Evolutionary conservation across 2,329 filamentous ascomycete species (phyloP).

Genomic region (Colletotrichum horii): DNA sequence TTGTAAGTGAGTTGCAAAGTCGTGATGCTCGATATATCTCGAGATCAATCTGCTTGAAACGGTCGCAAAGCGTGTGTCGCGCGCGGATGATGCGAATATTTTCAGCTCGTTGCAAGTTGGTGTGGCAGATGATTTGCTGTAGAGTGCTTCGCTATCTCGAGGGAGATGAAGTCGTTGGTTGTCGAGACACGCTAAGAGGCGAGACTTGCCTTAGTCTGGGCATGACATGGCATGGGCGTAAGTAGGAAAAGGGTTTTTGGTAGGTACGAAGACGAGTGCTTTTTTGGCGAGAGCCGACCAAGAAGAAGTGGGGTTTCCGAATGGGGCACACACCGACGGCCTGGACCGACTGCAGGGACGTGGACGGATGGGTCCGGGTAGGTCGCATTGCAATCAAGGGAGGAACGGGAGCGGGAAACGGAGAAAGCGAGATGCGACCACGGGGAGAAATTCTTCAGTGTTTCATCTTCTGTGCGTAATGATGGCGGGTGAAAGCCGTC

Average conservation of each 20-base stretch:
- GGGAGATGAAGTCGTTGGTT: not conserved
- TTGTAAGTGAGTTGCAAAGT: not conserved
- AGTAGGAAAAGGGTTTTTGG: not conserved
- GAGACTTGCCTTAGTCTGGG: not conserved
- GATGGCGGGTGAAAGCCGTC: not conserved
- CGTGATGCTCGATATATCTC: not conserved
- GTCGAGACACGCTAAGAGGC: not conserved
- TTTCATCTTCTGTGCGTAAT: conserved; percentile 6
- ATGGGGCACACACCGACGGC: conserved; percentile 18
- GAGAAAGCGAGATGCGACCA: conserved; percentile 3
- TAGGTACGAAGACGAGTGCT: not conserved
- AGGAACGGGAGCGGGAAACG: conserved; percentile 1
- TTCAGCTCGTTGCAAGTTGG: not conserved
- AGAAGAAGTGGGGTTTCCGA: not conserved
- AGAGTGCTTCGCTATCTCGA: not conserved
- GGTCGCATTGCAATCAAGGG: not conserved
- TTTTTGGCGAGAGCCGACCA: not conserved
- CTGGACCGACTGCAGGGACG: conserved; percentile 18
- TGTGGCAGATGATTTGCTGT: not conserved
- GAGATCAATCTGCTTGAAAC: conserved; percentile 8
- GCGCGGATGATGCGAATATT: not conserved
- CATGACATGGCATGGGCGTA: not conserved
- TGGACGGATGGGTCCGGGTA: conserved; percentile 6
- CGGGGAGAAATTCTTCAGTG: conserved; percentile 17
- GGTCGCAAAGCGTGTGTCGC: not conserved